Evolutionary conservation across 306 rosid species (phyloP).

Genomic region (Prunus davidiana): DNA sequence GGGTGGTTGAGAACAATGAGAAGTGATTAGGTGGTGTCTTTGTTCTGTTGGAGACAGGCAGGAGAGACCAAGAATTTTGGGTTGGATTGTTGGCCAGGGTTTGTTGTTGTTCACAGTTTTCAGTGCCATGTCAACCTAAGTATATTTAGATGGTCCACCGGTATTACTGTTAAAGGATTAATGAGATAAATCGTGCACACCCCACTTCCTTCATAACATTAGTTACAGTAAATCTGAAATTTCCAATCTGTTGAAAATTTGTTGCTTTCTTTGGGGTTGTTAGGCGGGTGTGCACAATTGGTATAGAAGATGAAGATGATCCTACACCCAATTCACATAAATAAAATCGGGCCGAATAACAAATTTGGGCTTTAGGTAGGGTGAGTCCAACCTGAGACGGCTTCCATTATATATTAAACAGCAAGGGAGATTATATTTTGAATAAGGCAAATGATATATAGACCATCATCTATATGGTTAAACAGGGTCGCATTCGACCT

Average conservation of each 20-base stretch:
- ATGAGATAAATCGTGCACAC: neutral
- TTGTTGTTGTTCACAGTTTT: neutral
- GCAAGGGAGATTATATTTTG: neutral
- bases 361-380: neutral
- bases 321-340: neutral
- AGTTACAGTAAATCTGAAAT: neutral
- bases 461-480: neutral
- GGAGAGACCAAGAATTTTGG: neutral
- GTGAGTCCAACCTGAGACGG: too few relatives aligned
- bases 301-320: neutral
- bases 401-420: neutral
- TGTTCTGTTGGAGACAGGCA: neutral
- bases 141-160: neutral
- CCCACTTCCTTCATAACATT: neutral
- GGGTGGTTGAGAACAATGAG: slow-evolving; percentile 21
- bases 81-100: neutral
- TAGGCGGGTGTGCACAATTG: neutral
- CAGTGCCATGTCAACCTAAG: neutral
- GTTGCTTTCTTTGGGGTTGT: neutral
- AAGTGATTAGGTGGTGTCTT: neutral
- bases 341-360: neutral
- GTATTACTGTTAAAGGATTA: neutral
- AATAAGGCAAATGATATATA: neutral
- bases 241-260: neutral
- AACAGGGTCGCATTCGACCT: neutral